These are phyloP conservation scores for Sporopachydermia lactativora DNA, from an alignment of 805 yeast genomes.

Conservation along the genomic window DNA sequence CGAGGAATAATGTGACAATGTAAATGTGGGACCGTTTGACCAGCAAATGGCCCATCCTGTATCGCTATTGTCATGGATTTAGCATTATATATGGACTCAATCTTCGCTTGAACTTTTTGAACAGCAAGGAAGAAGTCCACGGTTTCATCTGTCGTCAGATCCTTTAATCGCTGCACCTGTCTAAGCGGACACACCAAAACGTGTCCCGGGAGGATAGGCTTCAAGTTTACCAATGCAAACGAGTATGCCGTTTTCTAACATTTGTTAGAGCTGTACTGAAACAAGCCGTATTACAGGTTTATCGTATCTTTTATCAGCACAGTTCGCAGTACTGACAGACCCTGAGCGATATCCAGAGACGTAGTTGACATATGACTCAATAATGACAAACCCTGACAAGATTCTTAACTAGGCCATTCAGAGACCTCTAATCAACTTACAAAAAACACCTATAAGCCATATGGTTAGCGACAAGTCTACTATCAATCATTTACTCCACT, in stretches of 20 bases:
- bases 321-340: too few species aligned
- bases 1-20: conserved; percentile 94
- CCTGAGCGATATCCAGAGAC: too few species aligned
- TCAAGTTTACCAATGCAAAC: conserved; percentile 79
- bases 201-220: conserved; percentile 92
- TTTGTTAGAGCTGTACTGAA: too few species aligned
- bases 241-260: conserved; percentile 45
- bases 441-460: conserved; percentile 2
- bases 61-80: conserved; percentile 82
- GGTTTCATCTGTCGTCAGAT: conserved; percentile 54
- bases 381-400: too few species aligned
- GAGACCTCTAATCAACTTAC: too few species aligned
- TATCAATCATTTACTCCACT: neutral
- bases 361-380: too few species aligned
- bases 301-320: too few species aligned
- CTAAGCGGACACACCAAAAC: conserved; percentile 79
- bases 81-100: conserved; percentile 55
- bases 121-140: conserved; percentile 67
- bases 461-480: neutral
- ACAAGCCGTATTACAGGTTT: too few species aligned
- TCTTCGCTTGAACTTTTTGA: conserved; percentile 55
- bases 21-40: conserved; percentile 90
- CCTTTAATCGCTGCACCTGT: conserved; percentile 48
- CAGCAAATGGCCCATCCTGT: conserved; percentile 94
- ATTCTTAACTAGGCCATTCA: too few species aligned